Evolutionary conservation across 179 eudicot genomes (phyloP).

Genomic region (Spinacia oleracea): DNA sequence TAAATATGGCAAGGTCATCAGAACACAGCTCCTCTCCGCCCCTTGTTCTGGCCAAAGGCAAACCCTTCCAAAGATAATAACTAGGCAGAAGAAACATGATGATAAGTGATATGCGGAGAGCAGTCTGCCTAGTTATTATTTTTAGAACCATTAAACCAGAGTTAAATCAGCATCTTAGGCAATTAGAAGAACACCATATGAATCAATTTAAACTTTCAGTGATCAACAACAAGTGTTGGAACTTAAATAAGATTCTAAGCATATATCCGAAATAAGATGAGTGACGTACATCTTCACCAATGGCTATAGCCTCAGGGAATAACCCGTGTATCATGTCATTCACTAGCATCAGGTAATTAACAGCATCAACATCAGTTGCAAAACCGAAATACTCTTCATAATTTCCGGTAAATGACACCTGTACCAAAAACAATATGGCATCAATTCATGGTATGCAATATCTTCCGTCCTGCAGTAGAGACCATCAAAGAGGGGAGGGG

Average conservation of each 20-base stretch:
- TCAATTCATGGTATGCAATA: conserved; percentile 9
- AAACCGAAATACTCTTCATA: conserved; percentile 84
- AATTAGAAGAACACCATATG: not conserved
- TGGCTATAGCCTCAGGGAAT: conserved; percentile 75
- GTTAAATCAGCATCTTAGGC: not conserved
- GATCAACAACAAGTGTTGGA: not conserved
- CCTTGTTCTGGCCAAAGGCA: not conserved
- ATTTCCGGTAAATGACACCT: conserved; percentile 90
- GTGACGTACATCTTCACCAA: conserved; percentile 93
- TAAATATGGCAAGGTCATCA: not conserved
- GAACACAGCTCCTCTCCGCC: not conserved
- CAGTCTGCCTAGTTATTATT: too few relatives aligned
- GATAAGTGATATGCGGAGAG: too few relatives aligned
- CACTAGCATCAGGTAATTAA: conserved; percentile 92
- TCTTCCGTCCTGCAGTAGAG: not conserved
- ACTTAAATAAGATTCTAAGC: conserved; percentile 1
- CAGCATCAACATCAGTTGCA: conserved; percentile 92
- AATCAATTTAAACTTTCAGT: conserved; percentile 8
- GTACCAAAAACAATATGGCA: not conserved
- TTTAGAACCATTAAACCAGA: not conserved
- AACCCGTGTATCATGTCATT: conserved; percentile 94
- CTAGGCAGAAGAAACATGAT: not conserved
- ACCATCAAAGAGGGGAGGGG: not conserved
- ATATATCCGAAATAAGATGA: conserved; percentile 12
- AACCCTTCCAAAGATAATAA: not conserved